Evolutionary conservation across 2,329 filamentous ascomycete species (phyloP).

Genomic region (Verticillium nubilum): DNA sequence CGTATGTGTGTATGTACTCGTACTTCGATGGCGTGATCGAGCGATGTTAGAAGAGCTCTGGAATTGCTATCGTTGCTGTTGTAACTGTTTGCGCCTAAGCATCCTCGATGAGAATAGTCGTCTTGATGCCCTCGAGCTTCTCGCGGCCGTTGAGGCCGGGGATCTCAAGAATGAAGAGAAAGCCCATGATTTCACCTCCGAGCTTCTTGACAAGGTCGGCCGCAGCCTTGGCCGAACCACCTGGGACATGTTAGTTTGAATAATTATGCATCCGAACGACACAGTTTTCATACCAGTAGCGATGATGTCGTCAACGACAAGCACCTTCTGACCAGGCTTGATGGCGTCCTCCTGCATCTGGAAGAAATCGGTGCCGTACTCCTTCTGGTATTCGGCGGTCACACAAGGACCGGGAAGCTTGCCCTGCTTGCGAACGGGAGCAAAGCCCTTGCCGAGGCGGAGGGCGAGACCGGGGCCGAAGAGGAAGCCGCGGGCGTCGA

Average conservation of each 20-base stretch:
- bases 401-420: constrained; percentile 89
- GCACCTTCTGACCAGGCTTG: constrained; percentile 78
- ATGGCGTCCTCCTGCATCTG: constrained; percentile 90
- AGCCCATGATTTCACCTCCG: constrained; percentile 80
- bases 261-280: constrained; percentile 9
- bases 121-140: constrained; percentile 74
- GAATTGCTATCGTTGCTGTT: neutral
- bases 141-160: constrained; percentile 87
- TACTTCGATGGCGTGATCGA: neutral
- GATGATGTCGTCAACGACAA: constrained; percentile 97
- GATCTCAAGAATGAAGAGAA: constrained; percentile 93
- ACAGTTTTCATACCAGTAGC: constrained; percentile 66
- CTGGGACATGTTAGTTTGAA: constrained; percentile 36
- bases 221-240: constrained; percentile 85
- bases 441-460: constrained; percentile 77
- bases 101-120: constrained; percentile 72
- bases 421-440: constrained; percentile 89
- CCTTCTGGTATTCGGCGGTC: constrained; percentile 85
- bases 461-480: constrained; percentile 89
- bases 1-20: constrained; percentile 1
- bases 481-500: constrained; percentile 92
- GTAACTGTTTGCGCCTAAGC: constrained; percentile 21
- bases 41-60: neutral
- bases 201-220: constrained; percentile 81
- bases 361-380: constrained; percentile 93